Conservation (phyloP, 2,329 filamentous ascomycete genomes). For the Triangularia verruculosa region DNA sequence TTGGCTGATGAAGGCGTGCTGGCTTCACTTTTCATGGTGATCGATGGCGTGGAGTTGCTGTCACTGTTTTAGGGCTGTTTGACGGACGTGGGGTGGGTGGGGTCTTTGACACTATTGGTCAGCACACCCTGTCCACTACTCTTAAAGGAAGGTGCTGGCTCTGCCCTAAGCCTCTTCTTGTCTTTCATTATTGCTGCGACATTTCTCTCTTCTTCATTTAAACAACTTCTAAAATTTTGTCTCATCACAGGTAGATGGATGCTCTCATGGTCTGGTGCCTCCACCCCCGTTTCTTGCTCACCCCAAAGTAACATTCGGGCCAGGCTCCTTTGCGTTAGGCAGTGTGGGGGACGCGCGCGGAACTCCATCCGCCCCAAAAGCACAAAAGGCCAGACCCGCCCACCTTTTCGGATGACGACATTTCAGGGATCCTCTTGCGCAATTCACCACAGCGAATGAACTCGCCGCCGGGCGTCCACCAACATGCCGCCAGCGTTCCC, state of each 20-base stretch:
- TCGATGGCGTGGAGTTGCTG: background rate
- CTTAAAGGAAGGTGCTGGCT: background rate
- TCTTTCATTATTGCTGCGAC: background rate
- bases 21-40: background rate
- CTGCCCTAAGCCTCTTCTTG: background rate
- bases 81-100: background rate
- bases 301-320: background rate
- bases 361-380: slow-evolving; percentile 6
- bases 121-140: background rate
- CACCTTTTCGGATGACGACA: slow-evolving; percentile 24
- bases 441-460: slow-evolving; percentile 15
- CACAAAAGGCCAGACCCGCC: slow-evolving; percentile 19
- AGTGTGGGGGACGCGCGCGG: slow-evolving; percentile 15
- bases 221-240: background rate
- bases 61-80: background rate
- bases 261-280: background rate
- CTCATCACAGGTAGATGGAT: background rate
- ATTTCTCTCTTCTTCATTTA: background rate
- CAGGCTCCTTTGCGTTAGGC: slow-evolving; percentile 1
- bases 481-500: slow-evolving; percentile 2
- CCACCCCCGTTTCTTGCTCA: background rate
- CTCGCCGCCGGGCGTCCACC: slow-evolving; percentile 13
- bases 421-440: slow-evolving; percentile 24
- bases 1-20: background rate
- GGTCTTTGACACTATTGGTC: background rate